Base-by-base conservation (phyloP, 306 rosid genomes). In the Chamaecrista fasciculata region DNA sequence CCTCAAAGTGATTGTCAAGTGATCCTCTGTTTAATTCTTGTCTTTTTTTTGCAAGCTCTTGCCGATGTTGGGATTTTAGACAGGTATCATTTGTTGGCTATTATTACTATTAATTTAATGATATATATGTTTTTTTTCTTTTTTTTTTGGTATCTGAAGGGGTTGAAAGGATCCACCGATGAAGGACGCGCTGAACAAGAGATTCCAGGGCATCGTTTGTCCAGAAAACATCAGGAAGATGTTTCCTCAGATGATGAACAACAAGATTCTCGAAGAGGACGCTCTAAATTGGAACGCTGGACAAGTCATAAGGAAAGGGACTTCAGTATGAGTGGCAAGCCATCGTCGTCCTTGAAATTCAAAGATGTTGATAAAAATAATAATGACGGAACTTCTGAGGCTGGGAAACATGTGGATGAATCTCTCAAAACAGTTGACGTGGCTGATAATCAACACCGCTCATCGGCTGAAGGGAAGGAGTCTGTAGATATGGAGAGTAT, bases 271-370 rank as follows among this genome's bases (percentile, higher is more conserved):
- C 82, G 62, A 37, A 81, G 88, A 77, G 99, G 99, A 66, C 90
- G 95, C 42, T 87, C 99, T 63, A 95, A 95, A 74, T 83, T 95
- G 83, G 99, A 95, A 78, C 97, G 99, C 36, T 95, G 99, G 99
- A 89, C 97, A 16, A 95, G 99, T 76, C 95, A 95, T 62, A 80
- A 83, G 71, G 96, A 89, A 83, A 86, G 88, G 75, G 97, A 95
- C 78, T 91, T 82, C 68, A 66, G 66, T 46, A 67, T 84, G 70
- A 75, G 73, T 62, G 80, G 61, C 78, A 95, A 89, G 86, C 79
- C 94, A 24, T 77, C 86, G 6, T 83, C 91, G 50, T 72, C 87
- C 58, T 62, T 78, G 74, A 80, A 81, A 80, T 70, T 84, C 44
- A 88, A 86, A 83, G 80, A 85, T 31, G 31, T 46, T 19, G 89